A percentile compares a stretch with the other conserved stretches of the same genome.
Evolutionary conservation across 2,329 filamentous ascomycete species (phyloP).

Genomic region (Coniochaeta sp.): DNA sequence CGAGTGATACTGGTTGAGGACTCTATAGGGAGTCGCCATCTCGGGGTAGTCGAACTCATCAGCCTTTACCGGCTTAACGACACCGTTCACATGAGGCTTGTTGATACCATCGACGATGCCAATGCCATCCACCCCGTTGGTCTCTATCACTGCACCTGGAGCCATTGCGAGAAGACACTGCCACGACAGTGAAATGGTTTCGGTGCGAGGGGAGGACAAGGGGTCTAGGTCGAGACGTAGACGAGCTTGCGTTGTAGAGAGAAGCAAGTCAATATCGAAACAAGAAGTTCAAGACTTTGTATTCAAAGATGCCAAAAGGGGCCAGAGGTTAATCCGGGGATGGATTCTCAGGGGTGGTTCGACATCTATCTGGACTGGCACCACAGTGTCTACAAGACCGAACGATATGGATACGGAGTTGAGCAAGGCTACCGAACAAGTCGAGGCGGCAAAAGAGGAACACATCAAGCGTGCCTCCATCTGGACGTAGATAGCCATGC

Average conservation of each 20-base stretch:
- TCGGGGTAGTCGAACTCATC: slow-evolving; percentile 18
- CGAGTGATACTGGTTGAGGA: slow-evolving; percentile 25
- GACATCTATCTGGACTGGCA: slow-evolving; percentile 2
- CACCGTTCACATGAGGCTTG: slow-evolving; percentile 1
- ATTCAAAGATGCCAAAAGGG: background rate
- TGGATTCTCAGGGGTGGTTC: slow-evolving; percentile 1
- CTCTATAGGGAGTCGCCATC: slow-evolving; percentile 15
- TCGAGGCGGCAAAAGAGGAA: background rate
- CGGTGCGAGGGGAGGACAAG: background rate
- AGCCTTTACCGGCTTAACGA: slow-evolving; percentile 4
- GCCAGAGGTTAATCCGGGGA: background rate
- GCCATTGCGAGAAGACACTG: background rate
- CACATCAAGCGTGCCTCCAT: background rate
- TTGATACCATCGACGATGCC: background rate
- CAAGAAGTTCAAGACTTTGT: background rate
- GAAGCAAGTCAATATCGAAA: background rate
- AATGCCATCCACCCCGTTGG: background rate
- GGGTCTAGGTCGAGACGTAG: background rate
- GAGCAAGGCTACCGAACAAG: background rate
- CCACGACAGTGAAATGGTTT: background rate
- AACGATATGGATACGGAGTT: background rate
- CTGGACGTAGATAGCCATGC: slow-evolving; percentile 1
- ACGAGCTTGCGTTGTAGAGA: background rate
- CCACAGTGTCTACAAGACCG: background rate
- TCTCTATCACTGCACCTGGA: background rate